Evolutionary conservation across 2,329 filamentous ascomycete genomes (phyloP).

Genomic region (Tolypocladium paradoxum): DNA sequence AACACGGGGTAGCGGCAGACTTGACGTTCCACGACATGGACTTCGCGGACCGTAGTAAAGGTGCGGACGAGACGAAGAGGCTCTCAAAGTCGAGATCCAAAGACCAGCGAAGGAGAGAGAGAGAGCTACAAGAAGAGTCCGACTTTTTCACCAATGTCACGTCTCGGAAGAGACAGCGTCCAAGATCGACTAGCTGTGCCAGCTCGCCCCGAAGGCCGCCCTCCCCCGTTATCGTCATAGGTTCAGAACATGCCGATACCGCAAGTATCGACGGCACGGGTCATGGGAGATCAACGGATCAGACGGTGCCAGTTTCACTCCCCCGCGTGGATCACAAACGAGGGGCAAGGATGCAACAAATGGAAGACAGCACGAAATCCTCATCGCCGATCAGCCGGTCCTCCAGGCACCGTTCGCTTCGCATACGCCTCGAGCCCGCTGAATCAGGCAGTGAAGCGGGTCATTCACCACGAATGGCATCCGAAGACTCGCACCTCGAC

Average conservation of each 20-base stretch:
- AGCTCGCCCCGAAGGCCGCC: not conserved
- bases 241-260: not conserved
- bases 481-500: not conserved
- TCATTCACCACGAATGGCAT: not conserved
- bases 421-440: not conserved
- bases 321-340: not conserved
- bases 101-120: conserved; percentile 16
- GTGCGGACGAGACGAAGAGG: not conserved
- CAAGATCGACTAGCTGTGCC: not conserved
- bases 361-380: too few relatives aligned
- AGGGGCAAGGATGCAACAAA: not conserved
- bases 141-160: conserved; percentile 20
- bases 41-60: conserved; percentile 19
- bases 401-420: not conserved
- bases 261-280: not conserved
- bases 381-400: not conserved
- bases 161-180: not conserved
- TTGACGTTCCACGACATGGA: conserved; percentile 41
- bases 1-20: conserved; percentile 32
- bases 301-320: not conserved
- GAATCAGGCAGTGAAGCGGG: not conserved
- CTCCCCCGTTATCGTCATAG: not conserved
- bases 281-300: not conserved
- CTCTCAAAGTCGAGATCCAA: conserved; percentile 6
- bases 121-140: conserved; percentile 23